phyloP scores from a whole-genome alignment of 306 rosid species.

The Hippophae tibetana region DNA sequence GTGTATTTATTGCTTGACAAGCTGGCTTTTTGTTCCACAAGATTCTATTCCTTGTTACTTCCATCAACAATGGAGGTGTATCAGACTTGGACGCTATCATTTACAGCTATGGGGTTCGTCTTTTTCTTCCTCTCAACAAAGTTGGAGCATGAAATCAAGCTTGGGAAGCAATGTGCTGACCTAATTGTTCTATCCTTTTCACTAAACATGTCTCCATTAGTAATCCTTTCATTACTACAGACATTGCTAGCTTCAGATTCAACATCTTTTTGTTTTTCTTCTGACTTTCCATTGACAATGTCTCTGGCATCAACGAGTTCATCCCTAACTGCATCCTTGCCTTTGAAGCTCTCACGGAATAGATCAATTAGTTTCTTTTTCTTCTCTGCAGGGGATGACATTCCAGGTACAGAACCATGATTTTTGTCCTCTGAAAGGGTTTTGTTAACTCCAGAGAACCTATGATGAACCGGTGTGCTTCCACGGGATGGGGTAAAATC shows the following conservation, averaged over 20 bases:
- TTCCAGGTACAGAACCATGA: conserved; percentile 22
- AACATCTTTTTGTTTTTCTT: conserved; percentile 21
- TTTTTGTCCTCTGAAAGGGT: conserved; percentile 24
- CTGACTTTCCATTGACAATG: conserved; percentile 15
- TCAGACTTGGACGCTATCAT: conserved; percentile 27
- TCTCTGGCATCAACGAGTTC: not conserved
- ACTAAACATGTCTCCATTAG: conserved; percentile 23
- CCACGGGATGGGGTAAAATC: conserved; percentile 85
- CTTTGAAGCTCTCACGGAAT: conserved; percentile 53
- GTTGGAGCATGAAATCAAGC: conserved; percentile 62
- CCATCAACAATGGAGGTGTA: not conserved
- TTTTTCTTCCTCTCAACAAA: conserved; percentile 65
- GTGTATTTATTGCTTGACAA: conserved; percentile 4
- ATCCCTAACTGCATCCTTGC: conserved; percentile 16
- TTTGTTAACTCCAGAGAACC: conserved; percentile 26
- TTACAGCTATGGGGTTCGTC: conserved; percentile 46
- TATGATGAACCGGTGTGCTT: conserved; percentile 57
- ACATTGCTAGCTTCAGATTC: conserved; percentile 38
- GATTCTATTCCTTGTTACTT: not conserved
- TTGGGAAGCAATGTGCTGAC: conserved; percentile 67
- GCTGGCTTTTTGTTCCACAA: conserved; percentile 11
- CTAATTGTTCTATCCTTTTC: conserved; percentile 33
- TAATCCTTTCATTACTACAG: conserved; percentile 50
- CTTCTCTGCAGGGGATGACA: conserved; percentile 44
- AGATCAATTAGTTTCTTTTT: conserved; percentile 69